Evolutionary conservation across 257 asterid genomes (phyloP).

Genomic region (Nyctanthes arbortristis): DNA sequence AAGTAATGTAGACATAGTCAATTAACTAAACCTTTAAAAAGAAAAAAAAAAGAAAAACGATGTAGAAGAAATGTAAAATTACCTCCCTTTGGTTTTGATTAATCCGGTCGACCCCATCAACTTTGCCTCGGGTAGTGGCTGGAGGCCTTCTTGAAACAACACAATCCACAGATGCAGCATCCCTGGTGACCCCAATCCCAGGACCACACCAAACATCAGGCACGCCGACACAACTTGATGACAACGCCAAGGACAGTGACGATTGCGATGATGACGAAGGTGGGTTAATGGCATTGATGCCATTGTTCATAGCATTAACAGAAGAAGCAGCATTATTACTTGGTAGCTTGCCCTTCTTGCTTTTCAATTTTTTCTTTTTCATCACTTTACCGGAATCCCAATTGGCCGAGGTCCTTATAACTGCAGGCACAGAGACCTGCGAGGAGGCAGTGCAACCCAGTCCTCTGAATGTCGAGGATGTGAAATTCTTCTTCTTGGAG

Average conservation of each 20-base stretch:
- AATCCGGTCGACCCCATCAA: constrained; percentile 46
- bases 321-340: constrained; percentile 14
- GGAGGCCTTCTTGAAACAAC: constrained; percentile 72
- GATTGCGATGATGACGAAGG: constrained; percentile 30
- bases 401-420: constrained; percentile 73
- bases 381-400: constrained; percentile 82
- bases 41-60: not conserved
- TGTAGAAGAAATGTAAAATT: constrained; percentile 12
- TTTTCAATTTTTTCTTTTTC: constrained; percentile 47
- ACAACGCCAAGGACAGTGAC: constrained; percentile 42
- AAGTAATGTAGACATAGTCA: not conserved
- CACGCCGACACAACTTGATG: constrained; percentile 49
- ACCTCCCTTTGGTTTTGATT: constrained; percentile 55
- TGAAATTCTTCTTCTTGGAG: constrained; percentile 69
- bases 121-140: constrained; percentile 48
- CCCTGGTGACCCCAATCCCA: constrained; percentile 63
- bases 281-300: constrained; percentile 17
- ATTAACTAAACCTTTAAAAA: not conserved
- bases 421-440: constrained; percentile 90
- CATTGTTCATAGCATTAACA: constrained; percentile 1
- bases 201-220: constrained; percentile 97
- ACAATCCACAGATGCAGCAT: constrained; percentile 79
- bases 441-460: constrained; percentile 87
- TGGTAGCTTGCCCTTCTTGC: constrained; percentile 33
- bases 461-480: constrained; percentile 71